These are phyloP conservation scores for Exophiala mesophila DNA, from an alignment of 2,329 filamentous ascomycete genomes.

Conservation along the genomic window DNA sequence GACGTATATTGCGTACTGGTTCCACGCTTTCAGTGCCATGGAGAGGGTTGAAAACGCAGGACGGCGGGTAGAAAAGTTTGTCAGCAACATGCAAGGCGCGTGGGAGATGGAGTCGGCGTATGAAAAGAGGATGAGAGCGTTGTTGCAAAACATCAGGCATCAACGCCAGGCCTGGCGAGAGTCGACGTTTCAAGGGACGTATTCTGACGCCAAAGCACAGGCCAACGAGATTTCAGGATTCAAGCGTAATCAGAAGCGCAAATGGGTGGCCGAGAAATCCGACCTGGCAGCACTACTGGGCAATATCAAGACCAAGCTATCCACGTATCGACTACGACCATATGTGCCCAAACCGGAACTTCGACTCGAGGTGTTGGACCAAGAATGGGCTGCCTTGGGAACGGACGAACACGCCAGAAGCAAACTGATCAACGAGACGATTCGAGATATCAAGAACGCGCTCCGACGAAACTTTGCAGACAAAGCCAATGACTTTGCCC, in stretches of 20 bases:
- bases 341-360: slow-evolving; percentile 87
- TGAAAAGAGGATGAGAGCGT: slow-evolving; percentile 80
- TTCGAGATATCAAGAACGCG: slow-evolving; percentile 96
- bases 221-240: slow-evolving; percentile 76
- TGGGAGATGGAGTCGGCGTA: slow-evolving; percentile 99
- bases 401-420: slow-evolving; percentile 81
- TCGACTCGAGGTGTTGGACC: slow-evolving; percentile 74
- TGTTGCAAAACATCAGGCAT: slow-evolving; percentile 67
- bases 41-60: slow-evolving; percentile 98
- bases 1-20: slow-evolving; percentile 99
- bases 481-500: slow-evolving; percentile 96
- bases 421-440: slow-evolving; percentile 95
- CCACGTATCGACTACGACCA: slow-evolving; percentile 83
- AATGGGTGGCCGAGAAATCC: slow-evolving; percentile 97
- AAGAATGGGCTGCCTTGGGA: slow-evolving; percentile 74
- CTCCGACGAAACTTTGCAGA: slow-evolving; percentile 90
- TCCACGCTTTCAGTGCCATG: slow-evolving; percentile 98
- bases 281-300: slow-evolving; percentile 87
- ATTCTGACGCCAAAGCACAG: slow-evolving; percentile 85
- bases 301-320: slow-evolving; percentile 98
- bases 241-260: slow-evolving; percentile 83
- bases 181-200: slow-evolving; percentile 83
- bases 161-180: slow-evolving; percentile 74
- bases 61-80: slow-evolving; percentile 93
- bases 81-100: slow-evolving; percentile 96